phyloP scores from a whole-genome alignment of 75 land plant species.

The Adiantum capillusveneris region DNA sequence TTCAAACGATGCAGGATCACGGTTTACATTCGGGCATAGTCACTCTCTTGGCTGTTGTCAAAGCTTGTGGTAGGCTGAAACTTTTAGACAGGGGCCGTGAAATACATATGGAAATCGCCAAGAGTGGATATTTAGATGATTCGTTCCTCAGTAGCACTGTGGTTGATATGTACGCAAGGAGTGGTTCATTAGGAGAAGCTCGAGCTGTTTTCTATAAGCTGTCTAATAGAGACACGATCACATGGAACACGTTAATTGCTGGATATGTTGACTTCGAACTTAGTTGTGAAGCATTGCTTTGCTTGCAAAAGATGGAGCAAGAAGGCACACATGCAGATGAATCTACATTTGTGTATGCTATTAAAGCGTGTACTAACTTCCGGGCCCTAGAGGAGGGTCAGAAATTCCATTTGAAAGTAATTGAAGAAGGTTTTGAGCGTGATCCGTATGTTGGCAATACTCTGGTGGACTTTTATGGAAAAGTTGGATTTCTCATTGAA shows the following conservation, averaged over 20 bases:
- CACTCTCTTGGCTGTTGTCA: conserved; percentile 3
- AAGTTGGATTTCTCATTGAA: conserved; percentile 16
- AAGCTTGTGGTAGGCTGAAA: conserved; percentile 8
- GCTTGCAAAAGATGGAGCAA: conserved; percentile 14
- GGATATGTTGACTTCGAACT: conserved; percentile 20
- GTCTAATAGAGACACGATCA: conserved; percentile 29
- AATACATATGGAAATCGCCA: conserved; percentile 4
- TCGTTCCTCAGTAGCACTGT: conserved; percentile 21
- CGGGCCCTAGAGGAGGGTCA: conserved; percentile 19
- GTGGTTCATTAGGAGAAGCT: conserved; percentile 11
- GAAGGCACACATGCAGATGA: conserved; percentile 11
- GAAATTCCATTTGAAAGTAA: conserved; percentile 21
- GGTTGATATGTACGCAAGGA: conserved; percentile 29
- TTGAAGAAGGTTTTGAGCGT: conserved; percentile 13
- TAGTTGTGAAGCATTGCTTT: conserved; percentile 19
- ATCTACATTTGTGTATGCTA: conserved; percentile 18
- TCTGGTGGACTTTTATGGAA: conserved; percentile 39
- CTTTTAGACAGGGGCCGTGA: conserved; percentile 2
- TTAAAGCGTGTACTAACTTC: conserved; percentile 19
- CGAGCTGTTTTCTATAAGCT: conserved; percentile 37
- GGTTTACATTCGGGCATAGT: background rate
- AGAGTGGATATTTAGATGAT: conserved; percentile 14
- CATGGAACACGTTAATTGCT: conserved; percentile 42
- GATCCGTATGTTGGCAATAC: conserved; percentile 17
- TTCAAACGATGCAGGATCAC: background rate